Base-by-base conservation (phyloP, 2,329 filamentous ascomycete genomes). In the Escovopsis sp. region DNA sequence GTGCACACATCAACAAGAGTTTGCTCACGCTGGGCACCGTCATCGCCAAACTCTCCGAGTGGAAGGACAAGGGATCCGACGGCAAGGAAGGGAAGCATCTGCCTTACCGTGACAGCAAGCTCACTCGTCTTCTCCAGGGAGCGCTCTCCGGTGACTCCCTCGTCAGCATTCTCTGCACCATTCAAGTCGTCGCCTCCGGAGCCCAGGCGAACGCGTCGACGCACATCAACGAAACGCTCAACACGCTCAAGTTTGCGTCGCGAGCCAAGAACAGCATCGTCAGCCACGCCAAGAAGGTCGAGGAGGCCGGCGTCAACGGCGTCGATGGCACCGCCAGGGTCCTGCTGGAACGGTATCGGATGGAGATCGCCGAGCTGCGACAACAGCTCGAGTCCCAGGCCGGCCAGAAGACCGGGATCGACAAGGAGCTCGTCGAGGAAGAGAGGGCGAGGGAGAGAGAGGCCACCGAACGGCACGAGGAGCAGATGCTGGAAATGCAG, bases 401-500 rank as follows among this genome's bases (percentile, higher is more conserved):
- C 38, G 88, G 83, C 58, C 67, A 70, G 35, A 75, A 77, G 37
- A 73, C 75, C 38, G 47, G 80, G 34, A 75, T 77, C 37, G 76
- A 82, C 42, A 72, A 69, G 44, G 63, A 68, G 23, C 75, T 73
- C 40, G 73, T 82, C 46, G 75, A 79, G 39, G 76, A 84, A 54
- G 85, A 91, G 54, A 75, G 80, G 51, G 78, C 70, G 35, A 71
- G 80, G 15, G 80, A 91, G 58, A 77, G 82, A 52, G 85, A 95
- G 61, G 83, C 84, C 7, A 80, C 87, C 51, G 76, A 85, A 51
- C 78, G 87, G 34, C 91, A 95, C 52, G 88, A 95, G 57, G 91
- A 96, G 65, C 91, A 98, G 61, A 89, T 98, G 74, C 71, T 98
- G 43, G 91, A 98, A 62, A 96, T 98, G 85, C 91, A 98, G 59